Conservation (phyloP, 1,139 yeast species). For the Pichia sp. region DNA sequence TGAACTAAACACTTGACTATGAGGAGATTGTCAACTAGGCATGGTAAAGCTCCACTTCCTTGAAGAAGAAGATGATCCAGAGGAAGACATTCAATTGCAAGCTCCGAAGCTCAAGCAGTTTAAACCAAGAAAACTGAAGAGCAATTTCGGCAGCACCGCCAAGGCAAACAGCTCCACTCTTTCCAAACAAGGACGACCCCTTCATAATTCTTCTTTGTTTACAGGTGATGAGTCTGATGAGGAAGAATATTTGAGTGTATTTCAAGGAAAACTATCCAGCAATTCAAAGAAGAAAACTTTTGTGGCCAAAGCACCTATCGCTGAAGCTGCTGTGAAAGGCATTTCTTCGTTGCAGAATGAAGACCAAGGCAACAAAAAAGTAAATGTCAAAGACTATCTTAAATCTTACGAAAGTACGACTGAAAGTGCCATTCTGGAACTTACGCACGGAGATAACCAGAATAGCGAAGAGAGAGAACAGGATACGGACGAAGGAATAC, state of each 20-base stretch:
- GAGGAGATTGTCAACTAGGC: not conserved
- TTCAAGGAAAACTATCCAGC: not conserved
- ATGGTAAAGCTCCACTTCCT: not conserved
- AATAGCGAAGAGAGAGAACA: not conserved
- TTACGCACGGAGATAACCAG: not conserved
- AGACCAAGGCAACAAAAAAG: not conserved
- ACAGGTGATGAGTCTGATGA: not conserved
- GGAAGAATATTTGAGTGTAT: not conserved
- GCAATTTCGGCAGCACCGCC: not conserved
- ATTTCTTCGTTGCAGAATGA: not conserved
- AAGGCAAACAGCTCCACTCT: not conserved
- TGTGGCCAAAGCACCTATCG: not conserved
- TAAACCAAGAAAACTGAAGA: conserved; percentile 5
- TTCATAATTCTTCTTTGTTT: not conserved
- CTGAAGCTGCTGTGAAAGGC: not conserved
- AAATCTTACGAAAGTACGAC: conserved; percentile 2
- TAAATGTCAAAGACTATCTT: conserved; percentile 6
- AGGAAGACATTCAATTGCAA: not conserved
- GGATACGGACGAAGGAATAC: no score
- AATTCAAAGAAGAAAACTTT: not conserved
- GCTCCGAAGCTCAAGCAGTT: not conserved
- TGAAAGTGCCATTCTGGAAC: not conserved
- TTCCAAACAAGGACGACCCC: no score
- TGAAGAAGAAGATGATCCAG: not conserved
- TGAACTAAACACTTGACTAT: not conserved